Conservation (phyloP, 768 basidiomycete species). For the Kwoniella sp. region DNA sequence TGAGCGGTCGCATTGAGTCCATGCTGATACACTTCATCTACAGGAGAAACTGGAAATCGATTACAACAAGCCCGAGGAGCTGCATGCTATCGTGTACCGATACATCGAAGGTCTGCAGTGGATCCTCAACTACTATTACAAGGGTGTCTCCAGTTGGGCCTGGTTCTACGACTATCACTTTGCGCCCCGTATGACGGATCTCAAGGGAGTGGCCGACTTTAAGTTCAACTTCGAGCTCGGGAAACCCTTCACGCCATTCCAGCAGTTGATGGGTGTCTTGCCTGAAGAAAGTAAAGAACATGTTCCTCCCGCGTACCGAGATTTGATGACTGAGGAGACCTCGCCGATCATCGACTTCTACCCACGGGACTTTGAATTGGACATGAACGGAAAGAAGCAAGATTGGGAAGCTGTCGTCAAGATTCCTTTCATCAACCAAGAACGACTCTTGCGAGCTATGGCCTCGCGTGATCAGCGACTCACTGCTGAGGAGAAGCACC, state of each 20-base stretch:
- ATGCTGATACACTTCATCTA: too few relatives aligned
- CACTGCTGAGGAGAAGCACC: slow-evolving; percentile 69
- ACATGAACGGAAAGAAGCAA: slow-evolving; percentile 96
- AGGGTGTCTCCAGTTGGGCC: slow-evolving; percentile 94
- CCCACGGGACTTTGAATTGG: slow-evolving; percentile 83
- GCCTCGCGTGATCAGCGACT: slow-evolving; percentile 75
- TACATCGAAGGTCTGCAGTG: slow-evolving; percentile 96
- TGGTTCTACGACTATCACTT: slow-evolving; percentile 99
- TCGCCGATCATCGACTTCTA: slow-evolving; percentile 95
- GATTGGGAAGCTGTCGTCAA: slow-evolving; percentile 99
- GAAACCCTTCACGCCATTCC: slow-evolving; percentile 84
- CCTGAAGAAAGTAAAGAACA: slow-evolving; percentile 87
- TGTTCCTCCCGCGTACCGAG: slow-evolving; percentile 82
- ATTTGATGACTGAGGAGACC: slow-evolving; percentile 79
- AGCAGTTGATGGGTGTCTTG: slow-evolving; percentile 97
- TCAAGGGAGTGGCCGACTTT: slow-evolving; percentile 71
- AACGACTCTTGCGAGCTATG: slow-evolving; percentile 79
- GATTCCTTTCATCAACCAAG: slow-evolving; percentile 93
- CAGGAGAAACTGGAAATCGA: slow-evolving; percentile 86
- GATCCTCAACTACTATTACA: slow-evolving; percentile 99
- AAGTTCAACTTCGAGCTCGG: slow-evolving; percentile 84
- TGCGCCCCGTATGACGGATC: slow-evolving; percentile 88
- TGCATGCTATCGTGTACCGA: slow-evolving; percentile 71
- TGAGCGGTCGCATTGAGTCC: background rate
- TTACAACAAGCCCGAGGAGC: slow-evolving; percentile 65